Conservation (phyloP, 2,329 filamentous ascomycete species). For the Seiridium cupressi region DNA sequence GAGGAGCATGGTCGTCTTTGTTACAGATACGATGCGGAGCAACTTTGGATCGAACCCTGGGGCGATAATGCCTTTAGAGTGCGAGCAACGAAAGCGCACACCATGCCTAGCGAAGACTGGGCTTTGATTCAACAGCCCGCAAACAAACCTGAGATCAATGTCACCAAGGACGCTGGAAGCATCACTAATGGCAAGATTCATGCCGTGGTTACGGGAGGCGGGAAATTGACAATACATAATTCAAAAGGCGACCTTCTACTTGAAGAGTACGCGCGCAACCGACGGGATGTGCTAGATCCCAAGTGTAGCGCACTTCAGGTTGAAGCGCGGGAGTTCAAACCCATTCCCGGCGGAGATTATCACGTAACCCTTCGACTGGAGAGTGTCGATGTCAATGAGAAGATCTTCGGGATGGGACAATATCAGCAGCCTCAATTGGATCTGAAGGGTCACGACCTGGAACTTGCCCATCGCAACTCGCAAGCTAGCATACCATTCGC, state of each 20-base stretch:
- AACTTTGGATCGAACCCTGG: constrained; percentile 48
- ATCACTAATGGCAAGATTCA: constrained; percentile 44
- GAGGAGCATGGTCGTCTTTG: constrained; percentile 17
- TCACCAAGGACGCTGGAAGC: constrained; percentile 23
- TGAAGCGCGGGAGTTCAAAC: constrained; percentile 56
- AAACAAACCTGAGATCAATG: constrained; percentile 12
- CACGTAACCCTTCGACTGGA: constrained; percentile 60
- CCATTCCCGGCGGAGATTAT: constrained; percentile 49
- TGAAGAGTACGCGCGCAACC: constrained; percentile 52
- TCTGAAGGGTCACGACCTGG: constrained; percentile 60
- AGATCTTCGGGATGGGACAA: constrained; percentile 68
- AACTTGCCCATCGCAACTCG: constrained; percentile 65
- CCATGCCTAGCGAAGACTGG: constrained; percentile 37
- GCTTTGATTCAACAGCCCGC: constrained; percentile 31
- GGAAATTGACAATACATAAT: constrained; percentile 49
- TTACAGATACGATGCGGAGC: constrained; percentile 38
- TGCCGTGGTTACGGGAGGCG: constrained; percentile 44
- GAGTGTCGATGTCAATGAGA: constrained; percentile 48
- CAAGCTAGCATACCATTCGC: constrained; percentile 65
- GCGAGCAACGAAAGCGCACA: constrained; percentile 38
- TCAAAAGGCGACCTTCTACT: constrained; percentile 39
- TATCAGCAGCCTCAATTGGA: constrained; percentile 65
- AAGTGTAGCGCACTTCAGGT: constrained; percentile 58
- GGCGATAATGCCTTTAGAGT: constrained; percentile 45
- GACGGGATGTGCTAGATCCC: constrained; percentile 50